Evolutionary conservation across 208 protist species (phyloP), one percentile per base, ranked within the genome.

Genomic region (Polymyxa betae): DNA sequence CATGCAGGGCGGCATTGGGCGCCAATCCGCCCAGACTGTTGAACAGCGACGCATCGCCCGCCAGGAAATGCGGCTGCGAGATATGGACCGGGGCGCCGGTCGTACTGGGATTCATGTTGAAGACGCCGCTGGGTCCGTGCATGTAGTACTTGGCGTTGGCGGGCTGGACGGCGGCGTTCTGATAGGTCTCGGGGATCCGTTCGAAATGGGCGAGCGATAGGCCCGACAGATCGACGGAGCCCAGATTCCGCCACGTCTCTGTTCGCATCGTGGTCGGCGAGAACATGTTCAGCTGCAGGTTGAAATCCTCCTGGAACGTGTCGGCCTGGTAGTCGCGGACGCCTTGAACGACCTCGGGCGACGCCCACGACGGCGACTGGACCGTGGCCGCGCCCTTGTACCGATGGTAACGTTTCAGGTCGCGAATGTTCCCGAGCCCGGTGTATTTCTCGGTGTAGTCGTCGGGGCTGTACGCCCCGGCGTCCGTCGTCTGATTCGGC

Each of bases 61-160:
- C 72, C 35, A 82, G 72, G 72, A 82, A 82, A 43, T 82, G 72
- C 16, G 72, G 72, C 5, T 45, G 5, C 16, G 72, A 82, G 35
- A 82, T 20, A n/a, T 82, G 72, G 16, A 82, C 72, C 12, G 72
- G 72, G 16, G 72, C 16, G 72, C 72, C 72, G 16, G 5, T 82
- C 72, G 10, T n/a, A 12, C 40, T 35, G 16, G 72, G 72, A n/a
- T 82, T 82, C 72, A 35, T 43, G 40, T 82, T 82, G 72, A 82
- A 82, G n/a, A 82, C 35, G 10, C 72, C 72, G 40, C n/a, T 35
- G 16, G 72, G 72, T 16, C 72, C 72, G 72, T 82, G 35, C 72
- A 82, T 82, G 16, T 38, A n/a, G 72, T 40, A 82, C 72, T 82
- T 82, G 72, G 72, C 72, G 72, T 82, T 82, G 72, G 35, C 72